Conservation (phyloP, 1,284 basidiomycete genomes). For the Ustilago trichophora region DNA sequence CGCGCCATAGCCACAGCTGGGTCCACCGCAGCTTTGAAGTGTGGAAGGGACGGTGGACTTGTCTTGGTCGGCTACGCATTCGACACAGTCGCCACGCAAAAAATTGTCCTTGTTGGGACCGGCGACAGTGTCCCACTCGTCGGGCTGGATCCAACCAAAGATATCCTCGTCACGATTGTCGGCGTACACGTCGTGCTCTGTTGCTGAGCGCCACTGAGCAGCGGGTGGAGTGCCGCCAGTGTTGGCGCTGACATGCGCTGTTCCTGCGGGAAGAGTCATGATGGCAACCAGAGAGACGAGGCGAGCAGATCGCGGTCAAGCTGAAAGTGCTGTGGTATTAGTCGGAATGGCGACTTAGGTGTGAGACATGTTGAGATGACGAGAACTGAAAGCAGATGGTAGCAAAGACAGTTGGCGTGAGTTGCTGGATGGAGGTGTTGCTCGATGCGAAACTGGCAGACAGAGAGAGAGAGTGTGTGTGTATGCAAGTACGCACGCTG, state of each 20-base stretch:
- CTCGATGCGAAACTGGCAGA: too few relatives aligned
- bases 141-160: slow-evolving; percentile 50
- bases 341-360: too few relatives aligned
- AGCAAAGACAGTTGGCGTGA: too few relatives aligned
- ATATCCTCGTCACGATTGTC: slow-evolving; percentile 46
- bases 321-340: too few relatives aligned
- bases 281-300: too few relatives aligned
- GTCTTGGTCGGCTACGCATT: slow-evolving; percentile 18
- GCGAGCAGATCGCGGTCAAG: too few relatives aligned
- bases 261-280: neutral
- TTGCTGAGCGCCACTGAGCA: slow-evolving; percentile 22
- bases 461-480: too few relatives aligned
- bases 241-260: neutral
- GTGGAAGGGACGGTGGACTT: slow-evolving; percentile 1
- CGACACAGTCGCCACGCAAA: slow-evolving; percentile 34
- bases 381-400: too few relatives aligned
- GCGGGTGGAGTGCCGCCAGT: neutral
- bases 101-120: slow-evolving; percentile 43
- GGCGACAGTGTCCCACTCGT: slow-evolving; percentile 46
- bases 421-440: too few relatives aligned
- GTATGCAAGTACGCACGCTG: too few relatives aligned
- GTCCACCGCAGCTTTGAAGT: slow-evolving; percentile 26
- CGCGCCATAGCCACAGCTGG: slow-evolving; percentile 44
- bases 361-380: too few relatives aligned
- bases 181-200: slow-evolving; percentile 40